Conservation (phyloP, 2,329 filamentous ascomycete genomes). For the Colletotrichum tabaci region DNA sequence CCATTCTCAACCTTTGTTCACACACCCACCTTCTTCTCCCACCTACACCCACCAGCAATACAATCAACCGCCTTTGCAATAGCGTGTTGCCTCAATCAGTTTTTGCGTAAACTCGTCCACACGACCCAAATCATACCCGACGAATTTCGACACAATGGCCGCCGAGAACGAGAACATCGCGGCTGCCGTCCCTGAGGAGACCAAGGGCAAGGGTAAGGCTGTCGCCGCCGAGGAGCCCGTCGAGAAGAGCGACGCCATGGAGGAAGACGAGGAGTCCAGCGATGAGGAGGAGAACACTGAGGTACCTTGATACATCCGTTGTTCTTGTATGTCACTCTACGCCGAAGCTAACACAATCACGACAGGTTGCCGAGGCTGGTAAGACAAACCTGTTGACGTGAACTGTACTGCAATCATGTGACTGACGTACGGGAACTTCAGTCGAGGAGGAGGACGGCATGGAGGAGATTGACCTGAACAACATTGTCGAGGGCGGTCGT, state of each 20-base stretch:
- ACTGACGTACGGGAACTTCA: conserved; percentile 51
- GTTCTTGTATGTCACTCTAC: not conserved
- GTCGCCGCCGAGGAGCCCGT: conserved; percentile 64
- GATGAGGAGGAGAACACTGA: conserved; percentile 76
- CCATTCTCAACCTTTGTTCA: conserved; percentile 30
- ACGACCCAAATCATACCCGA: conserved; percentile 34
- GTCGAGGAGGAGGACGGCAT: conserved; percentile 84
- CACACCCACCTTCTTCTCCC: conserved; percentile 24
- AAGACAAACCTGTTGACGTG: conserved; percentile 41
- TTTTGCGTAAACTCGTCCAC: conserved; percentile 25
- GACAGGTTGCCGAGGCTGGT: conserved; percentile 47
- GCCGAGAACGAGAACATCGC: conserved; percentile 63
- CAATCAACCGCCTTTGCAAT: conserved; percentile 1
- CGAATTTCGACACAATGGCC: conserved; percentile 59
- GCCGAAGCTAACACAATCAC: conserved; percentile 33
- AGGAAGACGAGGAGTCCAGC: conserved; percentile 81
- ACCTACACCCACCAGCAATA: conserved; percentile 25
- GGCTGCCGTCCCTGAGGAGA: conserved; percentile 61
- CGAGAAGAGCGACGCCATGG: conserved; percentile 76
- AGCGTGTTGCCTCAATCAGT: conserved; percentile 8
- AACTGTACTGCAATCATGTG: conserved; percentile 42
- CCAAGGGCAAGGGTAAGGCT: conserved; percentile 93
- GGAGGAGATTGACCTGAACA: conserved; percentile 91
- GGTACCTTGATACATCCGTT: conserved; percentile 57
- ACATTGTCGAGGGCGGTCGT: conserved; percentile 84